Conservation (phyloP, 2,329 filamentous ascomycete species). For the Akanthomyces muscarius region DNA sequence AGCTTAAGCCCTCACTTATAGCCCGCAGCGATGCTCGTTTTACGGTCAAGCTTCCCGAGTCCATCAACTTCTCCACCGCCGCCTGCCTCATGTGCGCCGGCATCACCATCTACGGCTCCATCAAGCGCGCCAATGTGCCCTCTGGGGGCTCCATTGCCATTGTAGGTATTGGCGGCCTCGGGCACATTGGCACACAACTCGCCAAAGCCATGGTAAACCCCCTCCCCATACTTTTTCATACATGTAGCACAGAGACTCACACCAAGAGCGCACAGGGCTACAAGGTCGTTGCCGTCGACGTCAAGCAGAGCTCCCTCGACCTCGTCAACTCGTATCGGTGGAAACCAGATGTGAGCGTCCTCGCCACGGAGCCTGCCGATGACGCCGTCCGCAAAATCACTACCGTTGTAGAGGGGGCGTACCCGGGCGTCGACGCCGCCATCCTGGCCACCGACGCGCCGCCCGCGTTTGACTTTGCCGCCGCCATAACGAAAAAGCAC, state of each 20-base stretch:
- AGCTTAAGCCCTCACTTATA: neutral
- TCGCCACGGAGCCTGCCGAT: constrained; percentile 16
- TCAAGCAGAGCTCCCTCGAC: constrained; percentile 17
- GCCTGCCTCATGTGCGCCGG: constrained; percentile 20
- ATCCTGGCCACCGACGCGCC: constrained; percentile 21
- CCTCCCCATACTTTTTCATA: too few relatives aligned
- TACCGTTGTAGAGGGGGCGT: neutral
- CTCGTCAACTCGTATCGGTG: constrained; percentile 12
- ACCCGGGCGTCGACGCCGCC: constrained; percentile 19
- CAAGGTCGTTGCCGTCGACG: constrained; percentile 17
- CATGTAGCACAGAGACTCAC: neutral
- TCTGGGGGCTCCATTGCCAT: constrained; percentile 17
- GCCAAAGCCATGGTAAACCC: constrained; percentile 17
- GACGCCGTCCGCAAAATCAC: constrained; percentile 16
- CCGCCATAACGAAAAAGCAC: constrained; percentile 19
- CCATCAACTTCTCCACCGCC: constrained; percentile 12
- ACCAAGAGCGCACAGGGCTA: constrained; percentile 9
- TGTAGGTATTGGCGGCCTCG: constrained; percentile 18
- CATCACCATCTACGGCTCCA: constrained; percentile 19
- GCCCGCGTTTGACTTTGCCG: constrained; percentile 18
- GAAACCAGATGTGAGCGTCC: constrained; percentile 16
- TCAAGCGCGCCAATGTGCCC: constrained; percentile 16
- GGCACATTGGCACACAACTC: constrained; percentile 19
- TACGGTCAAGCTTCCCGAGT: constrained; percentile 16
- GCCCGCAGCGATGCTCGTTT: constrained; percentile 16